Conservation (phyloP, 2,329 filamentous ascomycete species). For the Phyllosticta citriasiana region DNA sequence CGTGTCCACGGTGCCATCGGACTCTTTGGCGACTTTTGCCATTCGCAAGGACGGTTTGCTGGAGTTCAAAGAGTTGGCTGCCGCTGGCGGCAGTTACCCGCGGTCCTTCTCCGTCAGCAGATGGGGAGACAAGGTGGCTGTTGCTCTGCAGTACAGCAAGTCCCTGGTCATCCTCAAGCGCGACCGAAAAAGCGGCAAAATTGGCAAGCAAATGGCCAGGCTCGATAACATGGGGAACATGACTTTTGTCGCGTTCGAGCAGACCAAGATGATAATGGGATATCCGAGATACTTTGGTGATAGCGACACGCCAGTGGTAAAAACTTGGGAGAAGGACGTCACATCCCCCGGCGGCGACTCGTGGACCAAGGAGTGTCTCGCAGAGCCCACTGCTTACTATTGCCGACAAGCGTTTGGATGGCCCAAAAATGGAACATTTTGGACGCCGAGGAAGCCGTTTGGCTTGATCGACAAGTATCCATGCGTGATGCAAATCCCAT, state of each 20-base stretch:
- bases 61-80: constrained; percentile 45
- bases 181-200: constrained; percentile 47
- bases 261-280: neutral
- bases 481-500: too few relatives aligned
- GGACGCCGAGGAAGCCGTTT: too few relatives aligned
- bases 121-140: constrained; percentile 53
- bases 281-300: too few relatives aligned
- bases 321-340: too few relatives aligned
- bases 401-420: too few relatives aligned
- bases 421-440: too few relatives aligned
- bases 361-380: too few relatives aligned
- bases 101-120: constrained; percentile 59
- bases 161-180: constrained; percentile 53
- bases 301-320: neutral
- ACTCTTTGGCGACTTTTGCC: constrained; percentile 54
- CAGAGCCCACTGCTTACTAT: too few relatives aligned
- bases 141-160: constrained; percentile 53
- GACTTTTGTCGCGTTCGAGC: constrained; percentile 26
- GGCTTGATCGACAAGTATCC: too few relatives aligned
- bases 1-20: constrained; percentile 28
- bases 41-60: constrained; percentile 50
- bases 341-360: too few relatives aligned
- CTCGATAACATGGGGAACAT: constrained; percentile 20
- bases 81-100: constrained; percentile 55
- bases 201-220: constrained; percentile 39